Conservation (phyloP, 2,329 filamentous ascomycete genomes). For the Purpureocillium takamizusanense region DNA sequence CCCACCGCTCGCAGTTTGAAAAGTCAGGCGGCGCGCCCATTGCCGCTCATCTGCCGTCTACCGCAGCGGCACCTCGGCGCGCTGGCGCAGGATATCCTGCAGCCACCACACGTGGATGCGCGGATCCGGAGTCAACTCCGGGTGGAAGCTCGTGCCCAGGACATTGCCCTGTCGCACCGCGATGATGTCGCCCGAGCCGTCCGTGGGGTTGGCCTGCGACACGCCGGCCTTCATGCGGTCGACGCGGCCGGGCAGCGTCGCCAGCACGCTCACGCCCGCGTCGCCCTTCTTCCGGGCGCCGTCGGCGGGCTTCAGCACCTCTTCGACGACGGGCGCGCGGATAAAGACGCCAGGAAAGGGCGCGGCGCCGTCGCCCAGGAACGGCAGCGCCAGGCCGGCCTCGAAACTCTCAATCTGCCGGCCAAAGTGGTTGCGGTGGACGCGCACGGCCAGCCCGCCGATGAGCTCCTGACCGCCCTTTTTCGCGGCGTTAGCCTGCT, state of each 20-base stretch:
- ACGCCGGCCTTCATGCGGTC: constrained; percentile 26
- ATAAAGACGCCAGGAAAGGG: constrained; percentile 83
- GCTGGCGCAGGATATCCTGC: constrained; percentile 41
- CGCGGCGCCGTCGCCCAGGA: constrained; percentile 37
- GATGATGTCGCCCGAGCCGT: constrained; percentile 65
- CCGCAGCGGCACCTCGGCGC: too few species aligned
- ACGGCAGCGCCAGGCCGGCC: constrained; percentile 62
- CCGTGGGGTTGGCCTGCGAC: constrained; percentile 25
- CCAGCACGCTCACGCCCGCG: constrained; percentile 37
- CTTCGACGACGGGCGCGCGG: constrained; percentile 85
- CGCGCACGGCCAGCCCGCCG: constrained; percentile 80
- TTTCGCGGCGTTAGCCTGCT: constrained; percentile 81
- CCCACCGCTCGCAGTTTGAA: too few species aligned
- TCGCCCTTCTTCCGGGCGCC: constrained; percentile 7
- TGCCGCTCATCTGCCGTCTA: too few species aligned
- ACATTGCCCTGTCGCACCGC: constrained; percentile 87
- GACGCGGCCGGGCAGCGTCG: constrained; percentile 34
- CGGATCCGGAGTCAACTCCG: constrained; percentile 79
- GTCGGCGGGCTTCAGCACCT: constrained; percentile 45
- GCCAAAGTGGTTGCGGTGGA: constrained; percentile 92
- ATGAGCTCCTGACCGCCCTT: constrained; percentile 88
- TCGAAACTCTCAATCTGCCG: constrained; percentile 90
- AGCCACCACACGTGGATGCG: constrained; percentile 95
- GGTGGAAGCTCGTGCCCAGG: constrained; percentile 92
- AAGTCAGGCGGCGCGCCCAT: too few species aligned